Base-by-base conservation (phyloP, 768 basidiomycete genomes). In the Boletus subparvulus region DNA sequence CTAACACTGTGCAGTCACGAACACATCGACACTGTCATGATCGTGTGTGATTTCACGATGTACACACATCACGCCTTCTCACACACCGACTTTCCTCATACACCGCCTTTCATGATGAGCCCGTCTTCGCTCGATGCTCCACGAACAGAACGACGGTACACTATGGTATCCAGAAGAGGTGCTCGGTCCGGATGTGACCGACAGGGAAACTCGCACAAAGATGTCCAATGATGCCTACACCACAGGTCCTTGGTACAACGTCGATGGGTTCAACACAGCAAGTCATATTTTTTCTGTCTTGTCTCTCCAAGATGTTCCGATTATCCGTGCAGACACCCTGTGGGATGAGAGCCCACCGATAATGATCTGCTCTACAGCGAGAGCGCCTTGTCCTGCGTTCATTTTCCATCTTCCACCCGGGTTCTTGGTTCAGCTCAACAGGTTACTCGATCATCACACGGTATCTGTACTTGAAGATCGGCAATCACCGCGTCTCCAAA, bases 291-390 rank as follows among this genome's bases (percentile, higher is more conserved):
- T 16, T 2, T 24, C 3, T 36, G 1, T 26, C 0, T 35, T 54
- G 39, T 37, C 1, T 39, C 1, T 28, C 7, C 1, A 10, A 4
- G 1, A 6, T 28, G 6, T 28, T 28, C 28, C 6, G 26, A 48
- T 49, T 13, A 5, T 48, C 26, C 13, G 36, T 17, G 16, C 59
- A 90, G 85, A 82, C 78, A 30, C 75, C 78, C 30, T 90, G 87
- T 94, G 63, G 96, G 96, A 13, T 98, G 95, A 94, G 84, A 89
- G 61, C 87, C 90, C 0, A 83, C 87, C 26, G 85, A 85, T n/a
- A 92, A 97, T 68, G 94, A 94, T 0, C 83, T 98, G n/a, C n/a
- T n/a, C n/a, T n/a, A n/a, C n/a, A n/a, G n/a, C n/a, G n/a, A n/a
- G n/a, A n/a, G n/a, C n/a, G n/a, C n/a, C n/a, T n/a, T n/a, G n/a